Conservation (phyloP, 2,329 filamentous ascomycete genomes). For the Pseudocercospora musae region DNA sequence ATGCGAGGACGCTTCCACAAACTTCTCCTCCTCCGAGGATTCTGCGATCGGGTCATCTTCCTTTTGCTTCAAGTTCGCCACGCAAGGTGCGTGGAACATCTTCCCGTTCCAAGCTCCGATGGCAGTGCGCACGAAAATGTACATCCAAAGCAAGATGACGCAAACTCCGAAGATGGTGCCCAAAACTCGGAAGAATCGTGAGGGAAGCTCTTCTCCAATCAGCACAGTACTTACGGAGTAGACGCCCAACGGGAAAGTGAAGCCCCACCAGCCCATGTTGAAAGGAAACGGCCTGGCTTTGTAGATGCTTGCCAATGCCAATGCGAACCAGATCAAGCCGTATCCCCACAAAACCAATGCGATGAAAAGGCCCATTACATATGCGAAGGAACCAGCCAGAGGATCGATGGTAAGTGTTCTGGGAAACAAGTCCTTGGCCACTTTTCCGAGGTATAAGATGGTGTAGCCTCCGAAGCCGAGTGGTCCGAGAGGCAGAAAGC, state of each 20-base stretch:
- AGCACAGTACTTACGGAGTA: conserved; percentile 50
- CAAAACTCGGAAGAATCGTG: conserved; percentile 53
- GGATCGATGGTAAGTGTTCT: conserved; percentile 10
- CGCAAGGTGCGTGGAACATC: conserved; percentile 20
- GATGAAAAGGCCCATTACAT: conserved; percentile 52
- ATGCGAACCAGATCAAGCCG: conserved; percentile 48
- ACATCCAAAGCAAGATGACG: conserved; percentile 54
- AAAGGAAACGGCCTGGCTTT: conserved; percentile 51
- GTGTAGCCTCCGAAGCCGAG: conserved; percentile 63
- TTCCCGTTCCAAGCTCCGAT: conserved; percentile 19
- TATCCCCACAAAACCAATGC: conserved; percentile 57
- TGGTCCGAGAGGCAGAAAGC: conserved; percentile 65
- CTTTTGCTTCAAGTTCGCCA: conserved; percentile 17
- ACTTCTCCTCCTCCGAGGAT: conserved; percentile 16
- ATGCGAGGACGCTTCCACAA: background rate
- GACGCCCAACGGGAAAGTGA: conserved; percentile 58
- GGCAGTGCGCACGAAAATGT: conserved; percentile 14
- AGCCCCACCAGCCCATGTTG: conserved; percentile 63
- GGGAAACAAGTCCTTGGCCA: conserved; percentile 29
- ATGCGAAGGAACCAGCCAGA: conserved; percentile 50
- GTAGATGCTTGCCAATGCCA: conserved; percentile 43
- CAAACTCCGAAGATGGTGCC: conserved; percentile 52
- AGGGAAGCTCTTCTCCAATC: conserved; percentile 52
- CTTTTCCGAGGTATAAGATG: conserved; percentile 18
- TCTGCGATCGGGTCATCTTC: conserved; percentile 6